These are phyloP conservation scores for Magnolia officinalis DNA, from an alignment of 164 flowering plant genomes.

Conservation along the genomic window DNA sequence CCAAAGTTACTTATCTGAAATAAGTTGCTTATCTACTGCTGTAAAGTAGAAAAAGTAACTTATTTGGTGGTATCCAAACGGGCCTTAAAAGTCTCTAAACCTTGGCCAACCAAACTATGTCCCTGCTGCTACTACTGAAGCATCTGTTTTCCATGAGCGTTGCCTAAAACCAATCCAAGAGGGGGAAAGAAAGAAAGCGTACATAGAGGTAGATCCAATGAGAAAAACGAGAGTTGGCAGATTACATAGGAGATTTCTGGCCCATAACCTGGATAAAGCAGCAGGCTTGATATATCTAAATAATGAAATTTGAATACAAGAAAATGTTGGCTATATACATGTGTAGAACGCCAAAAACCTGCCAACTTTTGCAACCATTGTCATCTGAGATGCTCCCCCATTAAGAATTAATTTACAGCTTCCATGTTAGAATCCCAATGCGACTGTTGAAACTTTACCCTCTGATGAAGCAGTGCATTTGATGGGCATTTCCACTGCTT, in stretches of 20 bases:
- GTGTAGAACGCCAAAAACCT: constrained; percentile 4
- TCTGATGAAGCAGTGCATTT: background rate
- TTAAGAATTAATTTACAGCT: constrained; percentile 1
- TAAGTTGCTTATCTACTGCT: too few relatives aligned
- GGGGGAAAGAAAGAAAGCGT: background rate
- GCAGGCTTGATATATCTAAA: background rate
- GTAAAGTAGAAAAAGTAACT: too few relatives aligned
- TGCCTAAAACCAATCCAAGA: background rate
- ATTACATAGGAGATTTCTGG: background rate
- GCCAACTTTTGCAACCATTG: constrained; percentile 11
- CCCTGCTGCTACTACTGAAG: background rate
- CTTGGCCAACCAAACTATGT: too few relatives aligned
- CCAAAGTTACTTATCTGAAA: too few relatives aligned
- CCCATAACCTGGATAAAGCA: background rate
- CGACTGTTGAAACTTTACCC: too few relatives aligned
- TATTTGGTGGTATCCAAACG: too few relatives aligned
- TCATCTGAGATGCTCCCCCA: constrained; percentile 2
- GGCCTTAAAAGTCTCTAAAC: too few relatives aligned
- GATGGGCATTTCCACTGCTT: background rate
- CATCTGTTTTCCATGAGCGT: background rate
- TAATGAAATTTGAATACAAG: background rate
- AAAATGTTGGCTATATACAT: constrained; percentile 14
- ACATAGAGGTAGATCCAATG: background rate
- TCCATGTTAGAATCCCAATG: background rate
- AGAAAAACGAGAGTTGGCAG: background rate